Conservation (phyloP, 495 filamentous ascomycete genomes). For the Penicillium cataractarum region DNA sequence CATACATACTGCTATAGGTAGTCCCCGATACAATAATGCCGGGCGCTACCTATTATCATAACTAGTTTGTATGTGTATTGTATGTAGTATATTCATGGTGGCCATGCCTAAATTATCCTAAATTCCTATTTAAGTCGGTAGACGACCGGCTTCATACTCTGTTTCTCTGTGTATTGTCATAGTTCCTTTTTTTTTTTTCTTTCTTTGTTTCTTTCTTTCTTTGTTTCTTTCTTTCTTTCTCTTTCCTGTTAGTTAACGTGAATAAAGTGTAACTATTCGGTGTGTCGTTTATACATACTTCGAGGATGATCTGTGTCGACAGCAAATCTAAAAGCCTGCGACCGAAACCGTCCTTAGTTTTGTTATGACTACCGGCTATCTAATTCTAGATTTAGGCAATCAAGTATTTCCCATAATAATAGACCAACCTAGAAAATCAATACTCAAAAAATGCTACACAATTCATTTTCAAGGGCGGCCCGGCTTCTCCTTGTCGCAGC, state of each 20-base stretch:
- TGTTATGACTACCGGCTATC: not conserved
- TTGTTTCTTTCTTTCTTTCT: too few relatives aligned
- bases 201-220: too few relatives aligned
- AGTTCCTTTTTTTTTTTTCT: too few relatives aligned
- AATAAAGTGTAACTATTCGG: too few relatives aligned
- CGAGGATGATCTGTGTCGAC: conserved; percentile 3
- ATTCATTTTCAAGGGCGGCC: not conserved
- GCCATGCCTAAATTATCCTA: not conserved
- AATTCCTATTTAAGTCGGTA: not conserved
- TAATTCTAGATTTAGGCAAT: not conserved
- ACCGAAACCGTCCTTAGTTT: not conserved
- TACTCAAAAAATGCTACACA: not conserved
- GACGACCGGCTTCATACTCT: too few relatives aligned
- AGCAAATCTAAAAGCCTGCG: conserved; percentile 7
- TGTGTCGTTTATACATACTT: too few relatives aligned
- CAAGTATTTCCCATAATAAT: not conserved
- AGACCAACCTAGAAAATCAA: not conserved
- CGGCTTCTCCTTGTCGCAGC: conserved; percentile 11
- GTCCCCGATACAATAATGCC: conserved; percentile 5
- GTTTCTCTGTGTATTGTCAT: too few relatives aligned
- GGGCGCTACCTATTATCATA: not conserved
- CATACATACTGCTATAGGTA: too few relatives aligned
- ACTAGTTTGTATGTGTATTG: not conserved
- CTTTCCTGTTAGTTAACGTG: too few relatives aligned
- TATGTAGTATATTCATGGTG: not conserved